phyloP scores from a whole-genome alignment of 306 rosid species.

The Quercus parvula region DNA sequence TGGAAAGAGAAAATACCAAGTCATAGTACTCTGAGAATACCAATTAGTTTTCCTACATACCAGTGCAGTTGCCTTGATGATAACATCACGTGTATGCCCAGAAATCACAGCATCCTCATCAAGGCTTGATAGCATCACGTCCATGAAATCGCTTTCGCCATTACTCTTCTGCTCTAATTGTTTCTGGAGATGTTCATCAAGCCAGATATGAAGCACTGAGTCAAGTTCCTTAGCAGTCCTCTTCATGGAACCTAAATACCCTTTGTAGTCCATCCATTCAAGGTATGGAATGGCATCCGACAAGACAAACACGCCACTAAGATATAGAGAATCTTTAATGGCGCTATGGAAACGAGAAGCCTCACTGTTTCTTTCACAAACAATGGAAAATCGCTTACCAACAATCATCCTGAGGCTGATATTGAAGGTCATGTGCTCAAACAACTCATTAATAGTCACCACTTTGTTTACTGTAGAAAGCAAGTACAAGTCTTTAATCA shows the following conservation, averaged over 20 bases:
- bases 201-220: constrained; percentile 41
- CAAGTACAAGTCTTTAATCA: constrained; percentile 27
- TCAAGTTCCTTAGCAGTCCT: constrained; percentile 34
- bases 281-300: constrained; percentile 45
- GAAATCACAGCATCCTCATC: constrained; percentile 21
- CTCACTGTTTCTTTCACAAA: constrained; percentile 21
- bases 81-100: constrained; percentile 41
- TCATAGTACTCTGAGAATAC: no score
- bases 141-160: constrained; percentile 42
- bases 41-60: constrained; percentile 12
- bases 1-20: no score
- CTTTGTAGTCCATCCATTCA: constrained; percentile 44
- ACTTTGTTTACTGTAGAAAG: neutral
- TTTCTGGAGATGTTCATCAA: constrained; percentile 32
- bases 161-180: neutral
- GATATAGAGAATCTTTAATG: constrained; percentile 35
- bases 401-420: constrained; percentile 40
- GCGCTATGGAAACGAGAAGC: constrained; percentile 34
- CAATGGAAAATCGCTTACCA: constrained; percentile 43
- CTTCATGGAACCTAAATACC: constrained; percentile 54
- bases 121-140: constrained; percentile 37
- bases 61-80: constrained; percentile 60
- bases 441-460: constrained; percentile 30
- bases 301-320: constrained; percentile 50
- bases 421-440: constrained; percentile 54